phyloP scores from a whole-genome alignment of 495 filamentous ascomycete genomes.

The Pyrenula aspistea region DNA sequence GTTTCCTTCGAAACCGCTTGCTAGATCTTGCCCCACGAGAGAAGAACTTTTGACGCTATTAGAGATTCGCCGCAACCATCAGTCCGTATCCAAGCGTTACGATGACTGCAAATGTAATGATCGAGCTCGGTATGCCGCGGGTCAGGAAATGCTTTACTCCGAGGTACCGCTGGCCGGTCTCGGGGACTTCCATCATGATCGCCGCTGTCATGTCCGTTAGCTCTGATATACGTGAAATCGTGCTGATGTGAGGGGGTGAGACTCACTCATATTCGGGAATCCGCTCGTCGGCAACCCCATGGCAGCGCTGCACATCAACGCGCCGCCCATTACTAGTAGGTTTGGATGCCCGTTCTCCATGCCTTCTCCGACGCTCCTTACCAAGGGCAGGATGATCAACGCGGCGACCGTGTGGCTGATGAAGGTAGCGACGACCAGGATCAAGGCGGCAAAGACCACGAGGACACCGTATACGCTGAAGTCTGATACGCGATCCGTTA shows the following conservation, averaged over 20 bases:
- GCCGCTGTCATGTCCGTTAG: conserved; percentile 50
- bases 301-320: conserved; percentile 55
- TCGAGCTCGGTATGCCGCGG: conserved; percentile 72
- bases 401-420: conserved; percentile 97
- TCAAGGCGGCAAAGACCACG: conserved; percentile 73
- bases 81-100: conserved; percentile 77
- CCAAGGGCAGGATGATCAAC: conserved; percentile 86
- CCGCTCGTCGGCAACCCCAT: conserved; percentile 94
- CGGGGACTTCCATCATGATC: conserved; percentile 96
- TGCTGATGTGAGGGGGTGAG: conserved; percentile 2
- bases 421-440: conserved; percentile 90
- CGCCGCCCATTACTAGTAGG: conserved; percentile 78
- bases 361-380: conserved; percentile 66
- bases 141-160: conserved; percentile 89
- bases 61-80: conserved; percentile 72
- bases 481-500: conserved; percentile 61
- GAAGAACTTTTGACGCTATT: too few species aligned
- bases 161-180: conserved; percentile 84
- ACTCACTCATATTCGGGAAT: conserved; percentile 99
- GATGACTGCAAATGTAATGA: conserved; percentile 72
- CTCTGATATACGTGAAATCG: conserved; percentile 1
- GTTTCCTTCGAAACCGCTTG: too few species aligned
- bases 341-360: conserved; percentile 91
- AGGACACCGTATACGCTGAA: conserved; percentile 80
- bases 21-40: too few species aligned